These are phyloP conservation scores for Chlamydomonas reinhardtii DNA, from an alignment of 163 green algal genomes.

Conservation along the genomic window DNA sequence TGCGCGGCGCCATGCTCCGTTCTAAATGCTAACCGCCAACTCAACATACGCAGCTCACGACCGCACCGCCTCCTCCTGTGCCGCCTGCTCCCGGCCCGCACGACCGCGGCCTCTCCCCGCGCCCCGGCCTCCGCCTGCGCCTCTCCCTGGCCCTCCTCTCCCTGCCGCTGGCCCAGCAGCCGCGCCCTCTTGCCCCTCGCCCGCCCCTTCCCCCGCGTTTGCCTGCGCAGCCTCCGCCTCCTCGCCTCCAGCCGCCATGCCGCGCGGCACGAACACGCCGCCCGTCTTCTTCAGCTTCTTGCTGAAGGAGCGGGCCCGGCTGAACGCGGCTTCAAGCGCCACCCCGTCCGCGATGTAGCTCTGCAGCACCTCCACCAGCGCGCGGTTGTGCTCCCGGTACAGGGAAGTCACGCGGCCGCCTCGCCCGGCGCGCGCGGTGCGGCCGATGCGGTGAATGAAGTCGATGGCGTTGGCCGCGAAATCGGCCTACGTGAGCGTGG, in stretches of 20 bases:
- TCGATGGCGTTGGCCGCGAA: constrained; percentile 96
- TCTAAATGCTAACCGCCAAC: background rate
- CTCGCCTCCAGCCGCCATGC: constrained; percentile 23
- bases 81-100: background rate
- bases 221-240: background rate
- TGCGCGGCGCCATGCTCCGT: no score
- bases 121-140: no score
- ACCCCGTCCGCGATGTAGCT: constrained; percentile 70
- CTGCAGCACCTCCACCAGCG: constrained; percentile 86
- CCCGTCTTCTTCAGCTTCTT: constrained; percentile 91
- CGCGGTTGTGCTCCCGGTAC: constrained; percentile 69
- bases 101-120: background rate
- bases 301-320: constrained; percentile 93
- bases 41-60: background rate
- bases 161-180: no score
- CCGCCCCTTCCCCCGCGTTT: background rate
- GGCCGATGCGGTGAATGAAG: constrained; percentile 94
- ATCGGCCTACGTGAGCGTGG: constrained; percentile 88
- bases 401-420: constrained; percentile 81
- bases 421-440: constrained; percentile 85
- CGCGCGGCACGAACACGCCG: constrained; percentile 86
- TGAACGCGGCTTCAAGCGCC: constrained; percentile 94
- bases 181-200: background rate
- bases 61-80: background rate
- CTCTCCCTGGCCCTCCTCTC: background rate